Evolutionary conservation across 441 rosid species (phyloP).

Genomic region (Jatropha multifida): DNA sequence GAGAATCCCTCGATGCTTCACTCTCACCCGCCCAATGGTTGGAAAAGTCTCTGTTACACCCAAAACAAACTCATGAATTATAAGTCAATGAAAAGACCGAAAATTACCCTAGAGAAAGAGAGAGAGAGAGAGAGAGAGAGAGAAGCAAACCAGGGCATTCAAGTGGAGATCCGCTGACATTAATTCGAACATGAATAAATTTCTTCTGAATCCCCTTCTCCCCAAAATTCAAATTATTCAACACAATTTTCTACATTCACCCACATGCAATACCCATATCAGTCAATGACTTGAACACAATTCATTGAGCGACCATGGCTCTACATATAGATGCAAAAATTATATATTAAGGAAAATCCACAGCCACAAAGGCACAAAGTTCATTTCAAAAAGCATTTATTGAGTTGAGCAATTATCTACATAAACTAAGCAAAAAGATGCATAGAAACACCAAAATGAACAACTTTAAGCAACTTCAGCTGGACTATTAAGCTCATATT

Average conservation of each 20-base stretch:
- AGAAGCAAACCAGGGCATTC: slow-evolving; percentile 70
- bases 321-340: background rate
- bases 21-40: slow-evolving; percentile 85
- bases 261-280: slow-evolving; percentile 18
- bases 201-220: slow-evolving; percentile 68
- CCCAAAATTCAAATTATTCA: slow-evolving; percentile 46
- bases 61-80: slow-evolving; percentile 17
- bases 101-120: background rate
- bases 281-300: background rate
- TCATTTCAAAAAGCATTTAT: slow-evolving; percentile 7
- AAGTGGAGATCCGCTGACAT: slow-evolving; percentile 76
- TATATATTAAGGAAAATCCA: background rate
- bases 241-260: slow-evolving; percentile 57
- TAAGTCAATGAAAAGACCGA: slow-evolving; percentile 7
- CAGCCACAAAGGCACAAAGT: background rate
- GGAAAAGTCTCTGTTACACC: slow-evolving; percentile 69
- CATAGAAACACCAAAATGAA: background rate
- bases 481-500: background rate
- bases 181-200: slow-evolving; percentile 80
- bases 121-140: background rate
- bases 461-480: background rate
- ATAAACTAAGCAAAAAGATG: background rate
- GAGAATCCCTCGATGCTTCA: slow-evolving; percentile 81
- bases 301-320: background rate
- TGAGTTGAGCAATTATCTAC: too few relatives aligned